Evolutionary conservation across 1,139 yeast genomes (phyloP).

Genomic region (Hemisphaericaspora xylofermentans): DNA sequence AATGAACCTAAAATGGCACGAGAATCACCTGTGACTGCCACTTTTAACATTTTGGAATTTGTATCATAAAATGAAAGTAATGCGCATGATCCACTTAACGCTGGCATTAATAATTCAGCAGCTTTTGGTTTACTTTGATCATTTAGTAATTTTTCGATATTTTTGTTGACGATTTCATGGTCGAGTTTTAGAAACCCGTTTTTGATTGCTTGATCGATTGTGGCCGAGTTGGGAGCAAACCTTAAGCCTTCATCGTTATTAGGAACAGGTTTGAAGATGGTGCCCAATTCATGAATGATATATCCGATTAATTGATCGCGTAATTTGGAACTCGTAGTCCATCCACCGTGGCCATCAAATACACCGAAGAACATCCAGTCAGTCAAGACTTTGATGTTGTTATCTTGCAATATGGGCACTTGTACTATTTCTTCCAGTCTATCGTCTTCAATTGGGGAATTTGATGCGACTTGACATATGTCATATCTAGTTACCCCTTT

Average conservation of each 20-base stretch:
- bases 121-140: conserved; percentile 61
- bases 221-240: conserved; percentile 60
- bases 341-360: conserved; percentile 97
- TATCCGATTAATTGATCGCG: conserved; percentile 74
- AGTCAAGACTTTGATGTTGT: conserved; percentile 54
- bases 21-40: conserved; percentile 96
- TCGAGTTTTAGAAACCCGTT: conserved; percentile 82
- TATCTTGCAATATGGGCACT: conserved; percentile 64
- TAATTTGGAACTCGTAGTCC: conserved; percentile 84
- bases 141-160: conserved; percentile 66
- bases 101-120: conserved; percentile 82
- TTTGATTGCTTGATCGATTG: conserved; percentile 76
- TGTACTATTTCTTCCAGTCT: conserved; percentile 84
- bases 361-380: conserved; percentile 97
- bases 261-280: conserved; percentile 57
- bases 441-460: conserved; percentile 94
- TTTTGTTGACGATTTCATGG: conserved; percentile 78
- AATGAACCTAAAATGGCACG: conserved; percentile 84
- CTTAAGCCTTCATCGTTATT: conserved; percentile 42
- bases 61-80: conserved; percentile 85
- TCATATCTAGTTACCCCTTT: conserved; percentile 94
- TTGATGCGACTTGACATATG: conserved; percentile 84
- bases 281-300: conserved; percentile 76
- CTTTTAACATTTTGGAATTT: conserved; percentile 65
- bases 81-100: conserved; percentile 94